phyloP scores from a whole-genome alignment of 2,329 filamentous ascomycete species.

The Sporothrix dimorphospora region DNA sequence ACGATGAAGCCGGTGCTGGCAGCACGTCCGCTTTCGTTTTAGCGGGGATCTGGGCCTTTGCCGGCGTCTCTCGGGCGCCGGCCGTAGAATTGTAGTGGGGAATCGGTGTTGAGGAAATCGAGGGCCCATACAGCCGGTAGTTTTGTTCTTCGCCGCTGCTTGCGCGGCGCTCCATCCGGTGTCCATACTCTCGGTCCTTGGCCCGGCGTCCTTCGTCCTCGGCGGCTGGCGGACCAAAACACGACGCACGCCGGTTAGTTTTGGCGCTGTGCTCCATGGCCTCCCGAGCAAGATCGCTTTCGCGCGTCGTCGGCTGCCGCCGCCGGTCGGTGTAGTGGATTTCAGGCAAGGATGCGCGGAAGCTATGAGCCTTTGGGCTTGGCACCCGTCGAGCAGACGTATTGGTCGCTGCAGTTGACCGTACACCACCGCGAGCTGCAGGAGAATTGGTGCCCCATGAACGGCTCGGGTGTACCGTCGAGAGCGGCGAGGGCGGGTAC shows the following conservation, averaged over 20 bases:
- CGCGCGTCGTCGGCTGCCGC: not conserved
- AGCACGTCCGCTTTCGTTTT: not conserved
- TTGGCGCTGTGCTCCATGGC: constrained; percentile 1
- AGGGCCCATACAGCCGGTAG: constrained; percentile 11
- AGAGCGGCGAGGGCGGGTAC: constrained; percentile 5
- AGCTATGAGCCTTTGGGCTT: not conserved
- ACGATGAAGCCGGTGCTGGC: not conserved
- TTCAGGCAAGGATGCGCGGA: constrained; percentile 10
- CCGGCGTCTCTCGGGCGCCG: not conserved
- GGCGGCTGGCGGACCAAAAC: not conserved
- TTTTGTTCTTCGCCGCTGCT: constrained; percentile 20
- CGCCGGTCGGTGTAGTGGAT: not conserved
- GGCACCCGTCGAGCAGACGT: not conserved
- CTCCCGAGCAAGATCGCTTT: not conserved
- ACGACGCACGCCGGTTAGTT: not conserved
- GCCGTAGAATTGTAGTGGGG: not conserved
- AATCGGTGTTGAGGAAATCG: not conserved
- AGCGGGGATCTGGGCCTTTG: not conserved
- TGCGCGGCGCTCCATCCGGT: constrained; percentile 1
- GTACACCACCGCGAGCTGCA: not conserved
- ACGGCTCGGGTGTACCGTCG: not conserved
- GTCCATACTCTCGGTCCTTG: not conserved
- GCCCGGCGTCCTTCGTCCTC: not conserved
- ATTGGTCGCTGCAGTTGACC: not conserved
- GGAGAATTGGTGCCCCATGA: not conserved